phyloP scores from a whole-genome alignment of 2,329 filamentous ascomycete genomes.

The Cercospora sp. region DNA sequence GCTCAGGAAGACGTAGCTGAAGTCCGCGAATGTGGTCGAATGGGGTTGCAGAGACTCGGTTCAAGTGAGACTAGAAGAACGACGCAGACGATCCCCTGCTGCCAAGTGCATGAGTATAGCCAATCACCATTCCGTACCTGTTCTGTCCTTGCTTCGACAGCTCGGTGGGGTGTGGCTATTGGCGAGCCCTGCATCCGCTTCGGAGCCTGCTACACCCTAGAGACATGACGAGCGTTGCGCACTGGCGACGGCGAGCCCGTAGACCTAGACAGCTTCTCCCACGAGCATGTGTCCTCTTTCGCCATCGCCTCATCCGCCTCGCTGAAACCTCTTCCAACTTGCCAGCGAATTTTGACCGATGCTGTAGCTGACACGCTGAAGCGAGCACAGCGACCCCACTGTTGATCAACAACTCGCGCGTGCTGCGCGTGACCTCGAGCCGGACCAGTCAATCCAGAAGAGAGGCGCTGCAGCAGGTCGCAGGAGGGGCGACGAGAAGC shows the following conservation, averaged over 20 bases:
- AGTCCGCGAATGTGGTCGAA: neutral
- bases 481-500: neutral
- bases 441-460: neutral
- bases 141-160: constrained; percentile 7
- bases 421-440: constrained; percentile 4
- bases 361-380: neutral
- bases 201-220: constrained; percentile 16
- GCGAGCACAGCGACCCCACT: neutral
- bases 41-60: neutral
- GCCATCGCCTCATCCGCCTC: neutral
- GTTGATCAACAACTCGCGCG: constrained; percentile 5
- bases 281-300: neutral
- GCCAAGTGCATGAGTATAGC: neutral
- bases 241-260: constrained; percentile 14
- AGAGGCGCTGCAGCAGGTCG: neutral
- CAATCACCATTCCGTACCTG: constrained; percentile 15
- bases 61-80: neutral
- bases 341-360: neutral
- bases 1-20: neutral
- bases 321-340: neutral
- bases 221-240: constrained; percentile 9
- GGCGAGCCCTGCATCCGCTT: constrained; percentile 14
- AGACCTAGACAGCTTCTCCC: neutral
- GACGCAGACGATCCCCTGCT: neutral
- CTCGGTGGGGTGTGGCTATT: constrained; percentile 12